A percentile compares a stretch with the other conserved stretches of the same genome.
Evolutionary conservation across 768 basidiomycete species (phyloP).

Genomic region (Tulasnella sp.): DNA sequence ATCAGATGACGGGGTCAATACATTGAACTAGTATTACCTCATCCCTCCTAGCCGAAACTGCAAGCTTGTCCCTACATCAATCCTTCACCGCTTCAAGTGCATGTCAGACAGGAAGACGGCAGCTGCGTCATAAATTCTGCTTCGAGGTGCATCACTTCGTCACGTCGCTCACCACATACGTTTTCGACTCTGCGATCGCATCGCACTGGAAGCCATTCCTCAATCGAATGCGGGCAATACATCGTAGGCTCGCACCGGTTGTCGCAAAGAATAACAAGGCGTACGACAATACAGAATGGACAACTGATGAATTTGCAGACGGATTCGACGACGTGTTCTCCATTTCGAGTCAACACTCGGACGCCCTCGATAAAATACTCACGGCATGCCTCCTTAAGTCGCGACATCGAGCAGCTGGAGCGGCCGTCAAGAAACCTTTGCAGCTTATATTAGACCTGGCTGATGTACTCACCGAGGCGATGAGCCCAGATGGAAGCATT

Average conservation of each 20-base stretch:
- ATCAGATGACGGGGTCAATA: too few relatives aligned
- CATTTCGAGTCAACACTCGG: slow-evolving; percentile 55
- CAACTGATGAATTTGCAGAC: slow-evolving; percentile 10
- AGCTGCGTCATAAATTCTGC: slow-evolving; percentile 54
- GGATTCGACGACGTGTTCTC: slow-evolving; percentile 53
- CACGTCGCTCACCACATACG: slow-evolving; percentile 52
- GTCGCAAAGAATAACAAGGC: neutral
- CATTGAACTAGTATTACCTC: too few relatives aligned
- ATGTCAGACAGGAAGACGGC: slow-evolving; percentile 27
- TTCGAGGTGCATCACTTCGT: slow-evolving; percentile 67
- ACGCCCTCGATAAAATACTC: slow-evolving; percentile 61
- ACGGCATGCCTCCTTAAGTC: slow-evolving; percentile 17
- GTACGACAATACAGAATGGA: neutral
- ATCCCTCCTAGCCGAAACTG: too few relatives aligned
- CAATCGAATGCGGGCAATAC: slow-evolving; percentile 20
- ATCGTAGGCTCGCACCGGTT: neutral
- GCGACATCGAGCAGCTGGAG: slow-evolving; percentile 3
- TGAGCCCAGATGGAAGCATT: neutral
- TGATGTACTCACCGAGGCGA: neutral
- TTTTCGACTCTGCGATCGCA: slow-evolving; percentile 73
- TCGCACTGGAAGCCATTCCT: slow-evolving; percentile 63
- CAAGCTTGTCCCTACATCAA: too few relatives aligned
- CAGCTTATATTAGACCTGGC: neutral
- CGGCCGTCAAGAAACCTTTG: neutral
- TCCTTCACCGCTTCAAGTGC: too few relatives aligned